These are phyloP conservation scores for Vitis hybrid DNA, from an alignment of 177 flowering plant genomes.

Conservation along the genomic window DNA sequence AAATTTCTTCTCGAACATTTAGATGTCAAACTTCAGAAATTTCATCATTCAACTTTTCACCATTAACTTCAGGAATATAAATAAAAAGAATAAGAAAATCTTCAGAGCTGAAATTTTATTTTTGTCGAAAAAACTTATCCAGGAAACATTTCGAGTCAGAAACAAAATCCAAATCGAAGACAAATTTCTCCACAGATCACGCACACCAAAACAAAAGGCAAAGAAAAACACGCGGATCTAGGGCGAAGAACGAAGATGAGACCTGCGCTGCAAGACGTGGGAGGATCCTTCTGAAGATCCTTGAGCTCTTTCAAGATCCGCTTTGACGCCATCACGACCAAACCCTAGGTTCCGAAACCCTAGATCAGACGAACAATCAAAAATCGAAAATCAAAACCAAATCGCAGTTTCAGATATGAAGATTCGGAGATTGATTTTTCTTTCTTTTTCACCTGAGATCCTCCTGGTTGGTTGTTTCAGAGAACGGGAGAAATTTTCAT, in stretches of 20 bases:
- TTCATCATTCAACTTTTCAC: too few relatives aligned
- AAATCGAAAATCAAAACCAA: not conserved
- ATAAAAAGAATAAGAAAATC: too few relatives aligned
- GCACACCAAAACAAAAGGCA: not conserved
- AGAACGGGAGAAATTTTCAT: not conserved
- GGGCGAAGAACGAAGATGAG: not conserved
- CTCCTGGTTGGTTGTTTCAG: constrained; percentile 7
- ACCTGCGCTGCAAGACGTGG: constrained; percentile 45
- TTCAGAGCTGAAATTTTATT: too few relatives aligned
- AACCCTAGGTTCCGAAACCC: constrained; percentile 19
- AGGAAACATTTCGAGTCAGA: too few relatives aligned
- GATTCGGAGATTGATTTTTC: too few relatives aligned
- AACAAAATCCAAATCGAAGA: too few relatives aligned
- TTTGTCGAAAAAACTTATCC: too few relatives aligned
- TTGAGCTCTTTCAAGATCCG: constrained; percentile 39
- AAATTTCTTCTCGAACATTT: too few relatives aligned
- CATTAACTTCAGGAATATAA: too few relatives aligned
- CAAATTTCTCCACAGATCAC: too few relatives aligned
- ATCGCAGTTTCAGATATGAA: too few relatives aligned
- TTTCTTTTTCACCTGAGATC: constrained; percentile 2
- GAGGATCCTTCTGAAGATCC: constrained; percentile 42
- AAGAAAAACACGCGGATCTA: not conserved
- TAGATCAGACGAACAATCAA: constrained; percentile 13
- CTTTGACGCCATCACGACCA: constrained; percentile 31
- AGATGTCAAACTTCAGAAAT: too few relatives aligned